phyloP scores from a whole-genome alignment of 2,329 filamentous ascomycete species.

The Pseudocercospora cruenta region DNA sequence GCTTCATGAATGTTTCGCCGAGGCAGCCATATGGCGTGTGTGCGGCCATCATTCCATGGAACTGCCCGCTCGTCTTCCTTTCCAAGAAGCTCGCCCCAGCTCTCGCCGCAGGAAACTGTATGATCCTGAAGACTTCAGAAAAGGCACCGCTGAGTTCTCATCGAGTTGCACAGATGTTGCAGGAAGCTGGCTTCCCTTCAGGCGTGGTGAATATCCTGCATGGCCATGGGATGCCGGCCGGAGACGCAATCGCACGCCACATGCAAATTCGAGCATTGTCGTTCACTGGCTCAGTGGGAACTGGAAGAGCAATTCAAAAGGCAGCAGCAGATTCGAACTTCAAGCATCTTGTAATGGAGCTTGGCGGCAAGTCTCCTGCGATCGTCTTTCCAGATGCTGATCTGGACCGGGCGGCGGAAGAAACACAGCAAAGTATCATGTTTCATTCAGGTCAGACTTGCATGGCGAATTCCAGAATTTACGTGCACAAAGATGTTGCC shows the following conservation, averaged over 20 bases:
- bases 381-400: slow-evolving; percentile 36
- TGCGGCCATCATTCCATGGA: slow-evolving; percentile 64
- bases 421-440: slow-evolving; percentile 52
- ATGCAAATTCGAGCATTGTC: slow-evolving; percentile 38
- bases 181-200: slow-evolving; percentile 47
- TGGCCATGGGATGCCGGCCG: slow-evolving; percentile 37
- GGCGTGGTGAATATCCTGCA: slow-evolving; percentile 46
- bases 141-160: slow-evolving; percentile 20
- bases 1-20: slow-evolving; percentile 46
- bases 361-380: slow-evolving; percentile 35
- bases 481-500: slow-evolving; percentile 57
- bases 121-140: slow-evolving; percentile 60
- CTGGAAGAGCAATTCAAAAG: slow-evolving; percentile 30
- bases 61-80: slow-evolving; percentile 51
- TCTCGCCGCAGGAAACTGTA: slow-evolving; percentile 61
- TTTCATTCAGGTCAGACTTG: slow-evolving; percentile 62
- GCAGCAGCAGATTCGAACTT: slow-evolving; percentile 35
- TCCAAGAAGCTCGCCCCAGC: slow-evolving; percentile 61
- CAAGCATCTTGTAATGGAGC: slow-evolving; percentile 35
- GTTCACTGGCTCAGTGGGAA: slow-evolving; percentile 34
- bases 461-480: slow-evolving; percentile 61
- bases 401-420: slow-evolving; percentile 29
- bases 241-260: slow-evolving; percentile 36
- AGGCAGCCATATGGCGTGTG: slow-evolving; percentile 56
- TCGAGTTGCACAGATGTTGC: slow-evolving; percentile 36